Percentiles rank a stretch among this genome's conserved stretches.
These are phyloP conservation scores for Aspergillus incahuasiensis DNA, from an alignment of 495 filamentous ascomycete species.

Conservation along the genomic window DNA sequence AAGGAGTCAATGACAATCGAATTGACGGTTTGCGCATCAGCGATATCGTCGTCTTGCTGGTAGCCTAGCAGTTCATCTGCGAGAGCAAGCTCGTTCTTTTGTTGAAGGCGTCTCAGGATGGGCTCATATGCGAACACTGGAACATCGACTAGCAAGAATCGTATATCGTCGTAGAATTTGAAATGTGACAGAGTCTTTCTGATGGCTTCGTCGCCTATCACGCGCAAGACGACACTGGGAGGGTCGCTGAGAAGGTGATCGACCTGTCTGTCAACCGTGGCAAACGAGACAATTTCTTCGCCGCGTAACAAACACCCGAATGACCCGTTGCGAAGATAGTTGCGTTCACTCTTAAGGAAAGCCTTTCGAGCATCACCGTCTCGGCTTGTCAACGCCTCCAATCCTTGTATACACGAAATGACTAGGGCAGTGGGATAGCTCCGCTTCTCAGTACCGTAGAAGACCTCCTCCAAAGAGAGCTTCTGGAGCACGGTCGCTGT, in stretches of 20 bases:
- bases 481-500: slow-evolving; percentile 21
- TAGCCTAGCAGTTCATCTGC: slow-evolving; percentile 44
- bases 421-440: slow-evolving; percentile 39
- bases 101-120: slow-evolving; percentile 56
- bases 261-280: slow-evolving; percentile 53
- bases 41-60: slow-evolving; percentile 16
- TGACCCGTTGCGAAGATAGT: slow-evolving; percentile 54
- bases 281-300: slow-evolving; percentile 56
- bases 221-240: slow-evolving; percentile 49
- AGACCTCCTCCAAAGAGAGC: slow-evolving; percentile 27
- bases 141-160: slow-evolving; percentile 56
- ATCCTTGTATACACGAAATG: slow-evolving; percentile 39
- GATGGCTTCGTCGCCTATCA: slow-evolving; percentile 42
- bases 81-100: slow-evolving; percentile 49
- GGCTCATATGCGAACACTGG: slow-evolving; percentile 71
- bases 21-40: slow-evolving; percentile 22
- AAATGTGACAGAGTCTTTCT: slow-evolving; percentile 33
- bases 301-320: slow-evolving; percentile 55
- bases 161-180: slow-evolving; percentile 33
- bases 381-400: slow-evolving; percentile 36
- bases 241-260: slow-evolving; percentile 43
- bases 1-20: background rate
- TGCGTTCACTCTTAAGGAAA: slow-evolving; percentile 43
- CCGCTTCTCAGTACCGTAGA: slow-evolving; percentile 23
- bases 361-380: slow-evolving; percentile 34